phyloP scores from a whole-genome alignment of 1,284 basidiomycete species.

The Cryptococcus jaspeensis region DNA sequence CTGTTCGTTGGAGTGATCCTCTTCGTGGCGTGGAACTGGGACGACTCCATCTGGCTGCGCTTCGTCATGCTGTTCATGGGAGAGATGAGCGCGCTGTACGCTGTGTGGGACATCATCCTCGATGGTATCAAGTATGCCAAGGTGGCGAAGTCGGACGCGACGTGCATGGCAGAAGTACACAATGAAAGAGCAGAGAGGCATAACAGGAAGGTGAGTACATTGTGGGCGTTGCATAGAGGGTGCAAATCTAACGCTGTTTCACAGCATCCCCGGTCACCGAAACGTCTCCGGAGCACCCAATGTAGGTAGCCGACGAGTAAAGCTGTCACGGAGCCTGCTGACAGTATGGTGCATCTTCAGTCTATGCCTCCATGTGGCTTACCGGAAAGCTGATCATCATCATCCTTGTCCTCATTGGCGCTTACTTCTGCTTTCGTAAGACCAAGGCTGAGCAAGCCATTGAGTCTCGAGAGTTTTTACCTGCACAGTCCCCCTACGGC shows the following conservation, averaged over 20 bases:
- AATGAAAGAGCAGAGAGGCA: slow-evolving; percentile 1
- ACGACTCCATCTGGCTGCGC: slow-evolving; percentile 35
- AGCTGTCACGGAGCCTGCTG: background rate
- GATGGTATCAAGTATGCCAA: slow-evolving; percentile 27
- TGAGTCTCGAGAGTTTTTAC: slow-evolving; percentile 25
- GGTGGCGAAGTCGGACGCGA: slow-evolving; percentile 14
- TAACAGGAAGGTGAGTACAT: slow-evolving; percentile 1
- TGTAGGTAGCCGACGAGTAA: background rate
- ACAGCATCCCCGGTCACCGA: background rate
- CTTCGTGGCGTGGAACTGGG: slow-evolving; percentile 24
- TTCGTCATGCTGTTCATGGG: slow-evolving; percentile 38
- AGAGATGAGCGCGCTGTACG: slow-evolving; percentile 31
- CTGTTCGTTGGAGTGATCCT: slow-evolving; percentile 14
- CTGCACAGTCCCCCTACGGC: slow-evolving; percentile 31
- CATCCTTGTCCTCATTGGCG: slow-evolving; percentile 20
- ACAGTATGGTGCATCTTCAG: slow-evolving; percentile 5
- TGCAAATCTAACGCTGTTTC: background rate
- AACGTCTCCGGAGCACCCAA: no score
- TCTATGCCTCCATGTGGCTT: slow-evolving; percentile 30
- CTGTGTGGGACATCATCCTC: slow-evolving; percentile 32
- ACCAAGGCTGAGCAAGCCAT: slow-evolving; percentile 34
- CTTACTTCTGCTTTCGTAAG: slow-evolving; percentile 20
- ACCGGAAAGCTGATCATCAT: slow-evolving; percentile 18
- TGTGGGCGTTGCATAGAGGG: background rate
- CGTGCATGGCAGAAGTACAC: slow-evolving; percentile 10